Evolutionary conservation across 2,329 filamentous ascomycete genomes (phyloP), one percentile per base, ranked within the genome.

Genomic region (Phyllosticta citribraziliensis): DNA sequence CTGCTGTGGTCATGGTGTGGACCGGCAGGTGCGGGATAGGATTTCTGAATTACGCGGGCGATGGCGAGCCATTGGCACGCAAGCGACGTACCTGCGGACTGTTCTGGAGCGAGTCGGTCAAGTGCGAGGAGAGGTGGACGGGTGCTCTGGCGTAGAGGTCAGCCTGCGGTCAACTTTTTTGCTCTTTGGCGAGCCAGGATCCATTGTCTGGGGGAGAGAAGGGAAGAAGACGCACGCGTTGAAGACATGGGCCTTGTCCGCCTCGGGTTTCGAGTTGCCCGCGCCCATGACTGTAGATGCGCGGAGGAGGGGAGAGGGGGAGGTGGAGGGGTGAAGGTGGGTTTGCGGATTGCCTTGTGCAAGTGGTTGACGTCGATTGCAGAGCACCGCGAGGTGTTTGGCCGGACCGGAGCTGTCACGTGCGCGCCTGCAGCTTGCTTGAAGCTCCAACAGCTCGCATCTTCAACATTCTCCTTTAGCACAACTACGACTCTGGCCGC

Each of bases 91-190:
- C 92, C 85, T 97, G 91, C 68, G 88, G 83, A 79, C 85, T 96
- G 64, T 85, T 84, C 75, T 96, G 90, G 64, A 97, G 81, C 64
- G 87, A 85, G 70, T 96, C 87, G 69, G 95, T 82, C 70, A 97
- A 81, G 71, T 89, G 86, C 71, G 89, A 86, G 66, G 91, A 96
- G 75, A 96, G 87, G 67, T 82, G 80, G 65, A 88, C 80, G 64
- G 85, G 84, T 52, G 83, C 79, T 67, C 84, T 79, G 70, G 82
- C 86, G 69, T 65, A 64, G 19, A 58, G 33, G 27, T 40, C 51
- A 61, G 55, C 55, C n/a, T 52, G 27, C 12, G 64, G 64, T 63
- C 61, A 22, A 20, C 58, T 65, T 68, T 69, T 72, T 70, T 73
- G 69, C 54, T 2, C 9, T 8, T 57, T 24, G 27, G 22, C 22